phyloP scores from a whole-genome alignment of 75 land plant species.

The Picea sitchensis region DNA sequence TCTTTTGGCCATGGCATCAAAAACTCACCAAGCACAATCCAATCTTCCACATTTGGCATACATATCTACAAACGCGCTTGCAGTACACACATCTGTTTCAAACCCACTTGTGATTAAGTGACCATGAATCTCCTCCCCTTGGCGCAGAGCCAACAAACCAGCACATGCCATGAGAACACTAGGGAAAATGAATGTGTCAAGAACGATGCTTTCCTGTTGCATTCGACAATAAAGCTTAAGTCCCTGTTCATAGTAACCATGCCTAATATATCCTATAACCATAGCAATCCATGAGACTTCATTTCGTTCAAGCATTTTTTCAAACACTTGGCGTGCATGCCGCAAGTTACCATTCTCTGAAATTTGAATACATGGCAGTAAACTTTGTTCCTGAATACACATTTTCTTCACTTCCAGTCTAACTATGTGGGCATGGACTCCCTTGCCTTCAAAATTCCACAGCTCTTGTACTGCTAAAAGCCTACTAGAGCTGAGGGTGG shows the following conservation, averaged over 20 bases:
- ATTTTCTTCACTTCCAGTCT: background rate
- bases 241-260: conserved; percentile 30
- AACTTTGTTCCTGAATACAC: background rate
- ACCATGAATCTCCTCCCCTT: conserved; percentile 11
- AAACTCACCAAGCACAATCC: conserved; percentile 2
- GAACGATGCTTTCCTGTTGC: background rate
- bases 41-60: conserved; percentile 17
- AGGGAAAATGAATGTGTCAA: background rate
- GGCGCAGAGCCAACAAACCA: background rate
- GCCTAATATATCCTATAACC: conserved; percentile 23
- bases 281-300: conserved; percentile 45
- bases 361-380: conserved; percentile 8
- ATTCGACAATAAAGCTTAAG: background rate
- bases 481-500: background rate
- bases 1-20: conserved; percentile 8
- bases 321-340: conserved; percentile 35
- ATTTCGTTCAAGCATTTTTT: conserved; percentile 29
- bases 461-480: background rate
- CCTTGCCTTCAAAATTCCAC: background rate
- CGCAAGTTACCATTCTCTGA: background rate
- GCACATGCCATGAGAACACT: conserved; percentile 4
- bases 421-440: background rate
- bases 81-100: conserved; percentile 17
- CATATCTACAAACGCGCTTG: conserved; percentile 6
- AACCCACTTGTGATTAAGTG: conserved; percentile 4